Evolutionary conservation across 192 early-diverging fungal genomes (phyloP).

Genomic region (Kappamyces sp.): DNA sequence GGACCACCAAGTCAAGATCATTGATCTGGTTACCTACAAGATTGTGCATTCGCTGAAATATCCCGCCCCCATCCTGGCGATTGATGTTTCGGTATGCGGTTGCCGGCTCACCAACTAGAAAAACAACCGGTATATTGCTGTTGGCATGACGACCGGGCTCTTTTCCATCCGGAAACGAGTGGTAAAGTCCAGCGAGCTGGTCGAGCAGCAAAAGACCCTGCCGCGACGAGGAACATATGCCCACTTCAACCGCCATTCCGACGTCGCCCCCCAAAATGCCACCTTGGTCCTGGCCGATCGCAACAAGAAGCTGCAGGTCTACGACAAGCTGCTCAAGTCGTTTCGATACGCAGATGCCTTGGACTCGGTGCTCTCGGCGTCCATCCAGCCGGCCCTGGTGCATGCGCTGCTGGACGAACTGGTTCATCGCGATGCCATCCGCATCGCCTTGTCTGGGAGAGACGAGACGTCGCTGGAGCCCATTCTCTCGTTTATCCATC

Average conservation of each 20-base stretch:
- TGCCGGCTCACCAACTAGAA: conserved; percentile 36
- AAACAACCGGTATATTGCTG: conserved; percentile 80
- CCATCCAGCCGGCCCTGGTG: conserved; percentile 43
- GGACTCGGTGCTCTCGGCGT: conserved; percentile 62
- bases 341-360: conserved; percentile 89
- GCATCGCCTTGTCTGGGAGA: conserved; percentile 71
- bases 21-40: conserved; percentile 79
- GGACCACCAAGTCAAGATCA: conserved; percentile 96
- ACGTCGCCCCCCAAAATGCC: conserved; percentile 37
- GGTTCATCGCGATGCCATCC: conserved; percentile 76
- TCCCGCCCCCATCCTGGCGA: conserved; percentile 80
- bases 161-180: conserved; percentile 79
- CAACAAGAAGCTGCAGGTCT: conserved; percentile 59
- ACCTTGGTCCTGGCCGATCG: conserved; percentile 67
- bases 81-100: conserved; percentile 72
- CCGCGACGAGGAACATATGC: conserved; percentile 57
- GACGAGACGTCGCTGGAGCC: conserved; percentile 85
- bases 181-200: conserved; percentile 68
- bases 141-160: conserved; percentile 87
- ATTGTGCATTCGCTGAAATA: conserved; percentile 85
- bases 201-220: conserved; percentile 37
- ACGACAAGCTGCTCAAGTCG: conserved; percentile 74
- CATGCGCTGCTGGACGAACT: conserved; percentile 85
- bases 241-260: conserved; percentile 65
- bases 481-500: conserved; percentile 73